A percentile compares a stretch with the other conserved stretches of the same genome.
phyloP scores from a whole-genome alignment of 2,329 filamentous ascomycete genomes.

The Colletotrichum sp. region DNA sequence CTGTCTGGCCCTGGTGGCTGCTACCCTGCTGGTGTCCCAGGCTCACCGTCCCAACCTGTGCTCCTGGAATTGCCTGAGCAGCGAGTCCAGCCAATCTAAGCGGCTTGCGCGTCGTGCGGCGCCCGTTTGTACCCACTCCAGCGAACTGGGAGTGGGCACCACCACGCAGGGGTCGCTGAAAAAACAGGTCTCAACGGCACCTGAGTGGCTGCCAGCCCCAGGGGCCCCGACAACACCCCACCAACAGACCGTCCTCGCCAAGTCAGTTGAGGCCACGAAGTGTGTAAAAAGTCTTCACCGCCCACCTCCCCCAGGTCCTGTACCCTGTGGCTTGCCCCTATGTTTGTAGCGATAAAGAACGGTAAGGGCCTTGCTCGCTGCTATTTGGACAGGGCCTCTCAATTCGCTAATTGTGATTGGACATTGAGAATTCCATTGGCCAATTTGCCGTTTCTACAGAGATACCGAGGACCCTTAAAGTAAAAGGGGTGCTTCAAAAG shows the following conservation, averaged over 20 bases:
- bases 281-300: conserved; percentile 19
- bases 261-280: conserved; percentile 19
- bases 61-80: not conserved
- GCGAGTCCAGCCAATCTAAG: not conserved
- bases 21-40: not conserved
- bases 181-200: conserved; percentile 1
- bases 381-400: not conserved
- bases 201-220: not conserved
- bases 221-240: not conserved
- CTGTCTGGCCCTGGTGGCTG: not conserved
- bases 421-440: not conserved
- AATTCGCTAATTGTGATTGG: not conserved
- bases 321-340: not conserved
- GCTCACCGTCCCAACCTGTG: not conserved
- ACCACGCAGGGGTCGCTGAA: conserved; percentile 1
- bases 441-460: not conserved
- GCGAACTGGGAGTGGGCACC: not conserved
- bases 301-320: not conserved
- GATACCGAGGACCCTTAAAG: not conserved
- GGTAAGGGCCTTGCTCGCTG: not conserved
- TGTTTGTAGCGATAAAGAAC: not conserved
- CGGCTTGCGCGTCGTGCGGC: conserved; percentile 1
- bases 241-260: not conserved
- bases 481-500: not conserved
- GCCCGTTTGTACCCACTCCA: not conserved